Evolutionary conservation across 192 early-diverging fungal species (phyloP).

Genomic region (Mortierella hygrophila): DNA sequence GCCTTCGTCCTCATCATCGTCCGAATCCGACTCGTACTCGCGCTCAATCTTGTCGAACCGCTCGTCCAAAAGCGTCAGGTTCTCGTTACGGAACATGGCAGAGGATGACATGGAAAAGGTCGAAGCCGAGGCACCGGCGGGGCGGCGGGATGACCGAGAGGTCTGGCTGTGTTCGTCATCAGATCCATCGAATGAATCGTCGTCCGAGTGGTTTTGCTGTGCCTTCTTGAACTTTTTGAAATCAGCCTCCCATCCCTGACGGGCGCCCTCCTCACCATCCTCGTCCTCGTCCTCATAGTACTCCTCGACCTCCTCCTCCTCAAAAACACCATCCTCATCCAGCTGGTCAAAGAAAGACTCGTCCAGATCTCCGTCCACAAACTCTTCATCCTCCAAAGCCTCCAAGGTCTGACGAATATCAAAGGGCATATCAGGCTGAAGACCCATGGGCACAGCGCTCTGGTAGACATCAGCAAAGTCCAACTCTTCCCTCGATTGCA

Average conservation of each 20-base stretch:
- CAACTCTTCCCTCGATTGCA: constrained; percentile 82
- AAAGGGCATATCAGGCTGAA: constrained; percentile 84
- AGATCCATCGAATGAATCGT: constrained; percentile 61
- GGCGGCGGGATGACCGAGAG: constrained; percentile 47
- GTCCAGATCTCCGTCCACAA: constrained; percentile 83
- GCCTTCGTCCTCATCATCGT: constrained; percentile 67
- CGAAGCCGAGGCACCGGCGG: constrained; percentile 56
- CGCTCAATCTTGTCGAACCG: constrained; percentile 88
- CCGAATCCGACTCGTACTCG: constrained; percentile 71
- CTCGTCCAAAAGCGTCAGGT: constrained; percentile 92
- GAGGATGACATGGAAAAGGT: constrained; percentile 93
- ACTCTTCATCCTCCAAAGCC: constrained; percentile 94
- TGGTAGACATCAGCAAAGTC: constrained; percentile 79
- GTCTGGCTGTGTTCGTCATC: constrained; percentile 58
- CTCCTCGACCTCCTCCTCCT: constrained; percentile 70
- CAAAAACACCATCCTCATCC: constrained; percentile 69
- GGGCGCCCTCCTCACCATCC: constrained; percentile 63
- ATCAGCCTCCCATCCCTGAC: constrained; percentile 66
- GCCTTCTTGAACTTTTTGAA: constrained; percentile 70
- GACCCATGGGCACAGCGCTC: constrained; percentile 66
- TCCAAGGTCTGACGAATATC: constrained; percentile 90
- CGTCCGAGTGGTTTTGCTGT: constrained; percentile 38
- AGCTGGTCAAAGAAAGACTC: constrained; percentile 89
- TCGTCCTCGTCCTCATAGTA: constrained; percentile 64
- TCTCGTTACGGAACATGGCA: constrained; percentile 92